These are phyloP conservation scores for Nidularia pulvinata DNA, from an alignment of 768 basidiomycete genomes.

Conservation along the genomic window DNA sequence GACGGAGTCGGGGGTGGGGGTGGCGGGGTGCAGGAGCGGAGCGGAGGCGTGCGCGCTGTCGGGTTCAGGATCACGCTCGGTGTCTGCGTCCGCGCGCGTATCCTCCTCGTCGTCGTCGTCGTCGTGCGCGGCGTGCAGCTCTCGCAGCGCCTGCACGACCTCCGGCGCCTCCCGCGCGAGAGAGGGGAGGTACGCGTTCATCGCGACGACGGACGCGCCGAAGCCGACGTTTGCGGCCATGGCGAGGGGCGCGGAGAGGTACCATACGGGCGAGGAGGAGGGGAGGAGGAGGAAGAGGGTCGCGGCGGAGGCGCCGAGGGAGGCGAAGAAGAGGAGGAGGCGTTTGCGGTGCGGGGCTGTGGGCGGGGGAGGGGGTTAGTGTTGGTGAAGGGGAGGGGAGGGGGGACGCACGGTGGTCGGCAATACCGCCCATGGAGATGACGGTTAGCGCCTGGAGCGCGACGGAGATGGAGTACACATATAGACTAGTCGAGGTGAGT, in stretches of 20 bases:
- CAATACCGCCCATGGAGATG: conserved; percentile 91
- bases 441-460: conserved; percentile 92
- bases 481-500: conserved; percentile 51
- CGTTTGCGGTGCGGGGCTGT: conserved; percentile 70
- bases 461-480: conserved; percentile 87
- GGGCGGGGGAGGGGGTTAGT: conserved; percentile 3
- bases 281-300: conserved; percentile 73
- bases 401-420: conserved; percentile 77
- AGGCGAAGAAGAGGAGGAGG: conserved; percentile 75
- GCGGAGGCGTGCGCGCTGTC: conserved; percentile 33
- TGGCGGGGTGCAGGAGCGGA: neutral
- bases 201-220: conserved; percentile 83
- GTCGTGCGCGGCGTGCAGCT: conserved; percentile 20
- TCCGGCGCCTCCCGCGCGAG: conserved; percentile 69
- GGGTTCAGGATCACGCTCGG: conserved; percentile 24
- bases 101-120: conserved; percentile 9
- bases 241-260: conserved; percentile 65
- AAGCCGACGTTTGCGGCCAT: conserved; percentile 85
- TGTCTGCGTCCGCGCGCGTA: conserved; percentile 11
- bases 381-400: neutral
- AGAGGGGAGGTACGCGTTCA: conserved; percentile 86
- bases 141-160: conserved; percentile 38
- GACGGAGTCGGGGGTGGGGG: conserved; percentile 1
- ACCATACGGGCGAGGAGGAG: conserved; percentile 71
- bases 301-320: conserved; percentile 68